Percentiles rank a stretch among this genome's conserved stretches.
phyloP scores from a whole-genome alignment of 176 grass and related monocot species.

The Cenchrus purpureus region DNA sequence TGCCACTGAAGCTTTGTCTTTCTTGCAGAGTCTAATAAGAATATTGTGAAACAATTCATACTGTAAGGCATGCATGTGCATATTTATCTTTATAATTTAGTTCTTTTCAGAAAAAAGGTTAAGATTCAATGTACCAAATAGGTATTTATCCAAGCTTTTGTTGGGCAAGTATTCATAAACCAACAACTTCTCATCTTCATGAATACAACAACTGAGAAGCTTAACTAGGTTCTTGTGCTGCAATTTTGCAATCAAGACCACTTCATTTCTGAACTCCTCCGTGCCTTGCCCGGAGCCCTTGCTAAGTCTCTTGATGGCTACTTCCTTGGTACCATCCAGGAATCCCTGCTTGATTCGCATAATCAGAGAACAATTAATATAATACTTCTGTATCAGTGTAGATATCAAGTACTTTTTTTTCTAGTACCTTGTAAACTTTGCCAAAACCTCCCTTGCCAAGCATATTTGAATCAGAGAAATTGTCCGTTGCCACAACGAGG shows the following conservation, averaged over 20 bases:
- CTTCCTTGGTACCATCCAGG: constrained; percentile 8
- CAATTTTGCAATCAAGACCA: constrained; percentile 15
- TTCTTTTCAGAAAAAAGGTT: background rate
- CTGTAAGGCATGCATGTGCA: background rate
- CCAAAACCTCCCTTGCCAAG: constrained; percentile 38
- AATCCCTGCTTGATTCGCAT: constrained; percentile 17
- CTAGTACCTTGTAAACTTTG: constrained; percentile 26
- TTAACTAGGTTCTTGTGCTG: constrained; percentile 42
- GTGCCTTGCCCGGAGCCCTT: constrained; percentile 39
- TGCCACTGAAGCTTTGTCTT: constrained; percentile 45
- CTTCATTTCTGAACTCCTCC: constrained; percentile 37
- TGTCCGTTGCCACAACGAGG: constrained; percentile 33
- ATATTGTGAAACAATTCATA: background rate
- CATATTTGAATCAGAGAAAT: constrained; percentile 45
- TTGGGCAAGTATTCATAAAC: constrained; percentile 48
- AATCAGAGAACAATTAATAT: background rate
- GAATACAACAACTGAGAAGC: constrained; percentile 44
- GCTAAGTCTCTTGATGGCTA: constrained; percentile 52
- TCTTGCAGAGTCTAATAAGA: constrained; percentile 34
- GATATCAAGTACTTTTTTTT: background rate
- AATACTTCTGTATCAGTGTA: background rate
- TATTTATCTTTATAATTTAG: background rate
- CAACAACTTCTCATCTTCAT: constrained; percentile 46
- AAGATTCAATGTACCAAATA: constrained; percentile 29
- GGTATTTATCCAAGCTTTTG: constrained; percentile 32